Conservation (phyloP, 345 rosid genomes). For the Salix purpurea region DNA sequence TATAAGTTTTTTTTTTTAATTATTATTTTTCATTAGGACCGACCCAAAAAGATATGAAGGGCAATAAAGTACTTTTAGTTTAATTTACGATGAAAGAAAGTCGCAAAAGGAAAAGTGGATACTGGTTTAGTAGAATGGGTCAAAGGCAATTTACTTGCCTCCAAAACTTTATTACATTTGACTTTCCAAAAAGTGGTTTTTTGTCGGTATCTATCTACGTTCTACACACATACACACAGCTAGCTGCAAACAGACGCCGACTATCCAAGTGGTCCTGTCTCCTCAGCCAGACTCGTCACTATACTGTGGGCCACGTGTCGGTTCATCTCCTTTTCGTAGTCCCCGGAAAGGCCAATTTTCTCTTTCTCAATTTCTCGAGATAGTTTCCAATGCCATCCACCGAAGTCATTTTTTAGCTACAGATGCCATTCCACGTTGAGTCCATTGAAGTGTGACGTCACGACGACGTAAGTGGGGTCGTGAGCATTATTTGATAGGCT, state of each 20-base stretch:
- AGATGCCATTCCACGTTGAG: background rate
- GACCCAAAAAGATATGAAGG: background rate
- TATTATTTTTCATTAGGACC: background rate
- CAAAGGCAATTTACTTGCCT: background rate
- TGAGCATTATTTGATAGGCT: background rate
- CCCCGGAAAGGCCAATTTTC: background rate
- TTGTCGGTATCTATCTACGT: conserved; percentile 34
- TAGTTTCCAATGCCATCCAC: background rate
- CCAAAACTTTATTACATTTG: background rate
- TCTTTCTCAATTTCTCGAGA: conserved; percentile 20
- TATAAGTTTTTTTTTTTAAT: no score
- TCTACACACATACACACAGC: conserved; percentile 9
- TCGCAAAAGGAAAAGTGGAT: no score
- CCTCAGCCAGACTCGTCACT: conserved; percentile 35
- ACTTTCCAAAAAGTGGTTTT: conserved; percentile 39
- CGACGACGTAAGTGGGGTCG: background rate
- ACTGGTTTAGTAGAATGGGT: background rate
- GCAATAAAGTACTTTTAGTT: background rate
- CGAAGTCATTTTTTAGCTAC: background rate
- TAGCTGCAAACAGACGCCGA: conserved; percentile 39
- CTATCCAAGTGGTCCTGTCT: conserved; percentile 38
- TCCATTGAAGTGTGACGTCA: background rate
- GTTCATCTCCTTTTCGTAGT: background rate
- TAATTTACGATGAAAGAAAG: background rate
- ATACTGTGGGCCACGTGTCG: conserved; percentile 22